Percentiles rank a stretch among this genome's conserved stretches.
phyloP scores from a whole-genome alignment of 768 basidiomycete genomes.

The Phlegmacium glaucopus region DNA sequence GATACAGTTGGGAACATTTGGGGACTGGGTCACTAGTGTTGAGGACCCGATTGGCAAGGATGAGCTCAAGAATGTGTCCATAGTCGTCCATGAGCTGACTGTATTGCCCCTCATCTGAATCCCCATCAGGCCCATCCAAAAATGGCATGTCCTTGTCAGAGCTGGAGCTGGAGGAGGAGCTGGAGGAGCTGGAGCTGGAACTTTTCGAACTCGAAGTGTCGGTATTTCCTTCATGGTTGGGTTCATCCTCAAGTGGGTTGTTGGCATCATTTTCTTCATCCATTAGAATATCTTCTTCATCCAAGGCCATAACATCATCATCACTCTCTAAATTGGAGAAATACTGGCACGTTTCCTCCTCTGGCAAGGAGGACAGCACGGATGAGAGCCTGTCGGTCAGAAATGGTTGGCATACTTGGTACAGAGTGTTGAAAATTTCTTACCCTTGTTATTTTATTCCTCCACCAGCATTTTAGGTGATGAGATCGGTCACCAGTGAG shows the following conservation, averaged over 20 bases:
- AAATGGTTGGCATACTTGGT: constrained; percentile 8
- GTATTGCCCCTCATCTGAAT: not conserved
- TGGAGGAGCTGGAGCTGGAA: constrained; percentile 3
- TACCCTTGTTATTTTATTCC: no score
- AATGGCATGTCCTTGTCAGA: not conserved
- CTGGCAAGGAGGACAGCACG: constrained; percentile 8
- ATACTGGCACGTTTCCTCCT: constrained; percentile 5
- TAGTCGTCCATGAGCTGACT: not conserved
- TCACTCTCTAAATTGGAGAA: constrained; percentile 1
- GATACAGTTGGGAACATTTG: constrained; percentile 17
- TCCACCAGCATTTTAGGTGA: no score
- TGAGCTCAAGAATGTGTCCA: constrained; percentile 9
- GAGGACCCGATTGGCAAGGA: constrained; percentile 9
- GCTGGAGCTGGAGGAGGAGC: constrained; percentile 1
- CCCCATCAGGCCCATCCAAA: no score
- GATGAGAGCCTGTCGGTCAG: constrained; percentile 12
- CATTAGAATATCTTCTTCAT: constrained; percentile 1
- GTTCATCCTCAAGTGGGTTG: not conserved
- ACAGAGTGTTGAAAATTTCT: no score
- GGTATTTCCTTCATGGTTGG: not conserved
- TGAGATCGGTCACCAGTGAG: no score
- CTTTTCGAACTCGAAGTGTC: constrained; percentile 1
- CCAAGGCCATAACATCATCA: no score
- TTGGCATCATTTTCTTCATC: not conserved
- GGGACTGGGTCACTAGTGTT: constrained; percentile 12